Conservation (phyloP, 1,139 yeast species). For the Blastobotrys apis region DNA sequence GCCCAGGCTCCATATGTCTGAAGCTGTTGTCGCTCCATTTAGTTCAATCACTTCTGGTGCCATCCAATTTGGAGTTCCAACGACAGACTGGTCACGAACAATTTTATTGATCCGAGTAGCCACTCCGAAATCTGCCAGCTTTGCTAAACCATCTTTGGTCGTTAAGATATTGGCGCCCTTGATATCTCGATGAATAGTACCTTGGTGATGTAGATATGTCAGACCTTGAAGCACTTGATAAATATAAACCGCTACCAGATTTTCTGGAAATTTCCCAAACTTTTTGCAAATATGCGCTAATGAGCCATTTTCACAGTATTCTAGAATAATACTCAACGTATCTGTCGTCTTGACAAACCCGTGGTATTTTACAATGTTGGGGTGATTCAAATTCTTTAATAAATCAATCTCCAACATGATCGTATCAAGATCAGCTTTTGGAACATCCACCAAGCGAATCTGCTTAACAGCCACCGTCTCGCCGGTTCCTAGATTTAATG, state of each 20-base stretch:
- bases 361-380: slow-evolving; percentile 83
- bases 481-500: slow-evolving; percentile 57
- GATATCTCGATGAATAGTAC: slow-evolving; percentile 73
- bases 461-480: slow-evolving; percentile 84
- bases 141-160: slow-evolving; percentile 55
- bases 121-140: slow-evolving; percentile 77
- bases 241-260: slow-evolving; percentile 55
- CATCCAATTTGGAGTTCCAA: slow-evolving; percentile 84
- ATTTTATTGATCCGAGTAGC: slow-evolving; percentile 45
- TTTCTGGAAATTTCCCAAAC: slow-evolving; percentile 53
- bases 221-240: slow-evolving; percentile 73
- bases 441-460: slow-evolving; percentile 49
- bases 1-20: slow-evolving; percentile 78
- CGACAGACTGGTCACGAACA: slow-evolving; percentile 31
- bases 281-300: slow-evolving; percentile 61
- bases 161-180: slow-evolving; percentile 74
- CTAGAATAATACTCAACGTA: slow-evolving; percentile 69
- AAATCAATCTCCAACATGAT: slow-evolving; percentile 46
- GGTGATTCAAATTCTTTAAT: slow-evolving; percentile 69
- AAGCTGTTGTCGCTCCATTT: slow-evolving; percentile 82
- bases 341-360: slow-evolving; percentile 74
- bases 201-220: slow-evolving; percentile 60
- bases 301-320: slow-evolving; percentile 85
- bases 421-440: slow-evolving; percentile 35
- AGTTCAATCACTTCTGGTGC: slow-evolving; percentile 78